Base-by-base conservation (phyloP, 208 protist genomes). In the Tritrichomonas foetus region DNA sequence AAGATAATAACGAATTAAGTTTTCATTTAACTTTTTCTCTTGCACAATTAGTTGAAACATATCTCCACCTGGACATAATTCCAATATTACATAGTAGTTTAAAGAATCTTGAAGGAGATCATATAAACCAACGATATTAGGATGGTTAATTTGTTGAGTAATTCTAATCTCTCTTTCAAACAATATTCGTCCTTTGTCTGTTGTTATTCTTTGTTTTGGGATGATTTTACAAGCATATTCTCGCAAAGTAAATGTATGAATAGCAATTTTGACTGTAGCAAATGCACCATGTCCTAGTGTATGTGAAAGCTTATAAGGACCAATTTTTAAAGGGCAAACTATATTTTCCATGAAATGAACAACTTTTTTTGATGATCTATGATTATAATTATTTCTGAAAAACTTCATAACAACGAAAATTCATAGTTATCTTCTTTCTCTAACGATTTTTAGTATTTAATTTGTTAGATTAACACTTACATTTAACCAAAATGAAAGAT, bases 201-300 rank as follows among this genome's bases (percentile, higher is more conserved):
- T 82, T 3, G 3, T 30, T 50, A 82, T n/a, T 47, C 41, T 47
- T 30, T 39, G 33, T 49, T 82, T 82, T 14, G 74, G 41, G 5
- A 82, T 39, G 30, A 82, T 82, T 82, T 82, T 82, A 30, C 33
- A 47, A 30, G 74, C 74, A 82, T 82, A 82, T n/a, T 27, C n/a
- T 50, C n/a, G 47, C 14, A 50, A 20, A 47, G 39, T 44, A n/a
- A 50, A 33, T 44, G 74, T 30, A 47, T 49, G 33, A 50, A 20
- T 50, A 1, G 74, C 74, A 8, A 47, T 44, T 0, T 47, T 39
- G 74, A 47, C 33, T 8, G 41, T 82, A 50, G 33, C 33, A 13
- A 39, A 82, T 9, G 74, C 41, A 2, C 74, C 74, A 14, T n/a
- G 27, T 36, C 74, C 74, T 3, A 82, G 47, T 9, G 33, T 47